Evolutionary conservation across 2,329 filamentous ascomycete species (phyloP).

Genomic region (Diaporthe velutina): DNA sequence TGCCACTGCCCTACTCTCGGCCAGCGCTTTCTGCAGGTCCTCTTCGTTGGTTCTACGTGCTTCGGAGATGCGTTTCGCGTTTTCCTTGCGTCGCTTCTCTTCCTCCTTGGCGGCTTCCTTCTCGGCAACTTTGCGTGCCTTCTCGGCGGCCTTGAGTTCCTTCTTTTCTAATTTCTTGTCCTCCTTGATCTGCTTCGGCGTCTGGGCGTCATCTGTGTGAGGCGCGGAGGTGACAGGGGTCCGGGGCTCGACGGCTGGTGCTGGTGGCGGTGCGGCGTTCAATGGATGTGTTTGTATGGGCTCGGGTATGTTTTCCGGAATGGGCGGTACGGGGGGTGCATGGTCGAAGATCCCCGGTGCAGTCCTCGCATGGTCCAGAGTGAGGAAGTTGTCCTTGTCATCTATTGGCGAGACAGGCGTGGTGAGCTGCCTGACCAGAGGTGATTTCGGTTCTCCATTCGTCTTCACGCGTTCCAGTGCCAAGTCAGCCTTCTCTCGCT

Average conservation of each 20-base stretch:
- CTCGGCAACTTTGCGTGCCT: slow-evolving; percentile 58
- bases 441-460: slow-evolving; percentile 54
- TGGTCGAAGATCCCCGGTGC: slow-evolving; percentile 60
- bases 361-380: slow-evolving; percentile 76
- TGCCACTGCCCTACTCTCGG: slow-evolving; percentile 74
- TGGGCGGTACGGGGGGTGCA: slow-evolving; percentile 41
- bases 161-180: slow-evolving; percentile 78
- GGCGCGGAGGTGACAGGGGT: slow-evolving; percentile 46
- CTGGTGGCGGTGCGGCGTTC: slow-evolving; percentile 48
- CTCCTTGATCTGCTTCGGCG: slow-evolving; percentile 63
- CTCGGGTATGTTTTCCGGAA: slow-evolving; percentile 42
- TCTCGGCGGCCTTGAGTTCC: slow-evolving; percentile 70
- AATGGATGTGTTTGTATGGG: slow-evolving; percentile 44
- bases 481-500: slow-evolving; percentile 68
- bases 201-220: slow-evolving; percentile 64
- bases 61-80: slow-evolving; percentile 51
- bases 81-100: slow-evolving; percentile 57
- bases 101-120: slow-evolving; percentile 60
- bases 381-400: slow-evolving; percentile 66
- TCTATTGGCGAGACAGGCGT: slow-evolving; percentile 58
- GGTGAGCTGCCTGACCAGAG: slow-evolving; percentile 64
- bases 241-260: slow-evolving; percentile 43
- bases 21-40: slow-evolving; percentile 73
- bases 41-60: slow-evolving; percentile 67
- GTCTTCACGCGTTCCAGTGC: slow-evolving; percentile 51